Evolutionary conservation across 345 rosid species (phyloP).

Genomic region (Populus euphratica): DNA sequence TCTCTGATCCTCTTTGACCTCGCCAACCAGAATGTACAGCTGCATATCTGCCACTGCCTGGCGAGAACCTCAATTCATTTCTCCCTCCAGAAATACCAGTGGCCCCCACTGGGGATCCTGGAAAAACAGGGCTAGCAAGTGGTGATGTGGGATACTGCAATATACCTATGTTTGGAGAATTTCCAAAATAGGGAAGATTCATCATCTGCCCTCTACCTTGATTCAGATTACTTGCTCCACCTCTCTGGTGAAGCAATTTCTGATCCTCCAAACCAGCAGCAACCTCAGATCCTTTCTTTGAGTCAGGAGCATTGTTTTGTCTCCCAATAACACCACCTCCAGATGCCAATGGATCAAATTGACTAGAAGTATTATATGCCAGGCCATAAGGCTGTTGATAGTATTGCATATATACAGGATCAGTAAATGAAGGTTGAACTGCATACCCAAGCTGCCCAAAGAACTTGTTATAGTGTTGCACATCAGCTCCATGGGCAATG

Average conservation of each 20-base stretch:
- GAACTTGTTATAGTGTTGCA: conserved; percentile 41
- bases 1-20: conserved; percentile 61
- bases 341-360: conserved; percentile 39
- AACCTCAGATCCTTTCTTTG: conserved; percentile 41
- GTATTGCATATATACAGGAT: conserved; percentile 71
- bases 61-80: conserved; percentile 57
- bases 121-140: conserved; percentile 62
- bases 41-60: conserved; percentile 49
- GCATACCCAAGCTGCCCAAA: conserved; percentile 42
- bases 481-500: conserved; percentile 37
- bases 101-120: conserved; percentile 65
- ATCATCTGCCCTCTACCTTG: conserved; percentile 47
- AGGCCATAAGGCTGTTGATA: conserved; percentile 64
- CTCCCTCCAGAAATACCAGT: conserved; percentile 47
- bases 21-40: conserved; percentile 77
- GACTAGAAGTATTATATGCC: conserved; percentile 43
- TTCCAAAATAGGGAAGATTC: conserved; percentile 44
- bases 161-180: conserved; percentile 57
- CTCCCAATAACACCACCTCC: conserved; percentile 34
- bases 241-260: conserved; percentile 46
- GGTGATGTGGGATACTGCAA: conserved; percentile 64
- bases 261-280: conserved; percentile 39
- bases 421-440: conserved; percentile 53
- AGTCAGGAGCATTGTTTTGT: conserved; percentile 41
- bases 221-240: conserved; percentile 46